Conservation (phyloP, 2,329 filamentous ascomycete species). For the Didymella glomerata region DNA sequence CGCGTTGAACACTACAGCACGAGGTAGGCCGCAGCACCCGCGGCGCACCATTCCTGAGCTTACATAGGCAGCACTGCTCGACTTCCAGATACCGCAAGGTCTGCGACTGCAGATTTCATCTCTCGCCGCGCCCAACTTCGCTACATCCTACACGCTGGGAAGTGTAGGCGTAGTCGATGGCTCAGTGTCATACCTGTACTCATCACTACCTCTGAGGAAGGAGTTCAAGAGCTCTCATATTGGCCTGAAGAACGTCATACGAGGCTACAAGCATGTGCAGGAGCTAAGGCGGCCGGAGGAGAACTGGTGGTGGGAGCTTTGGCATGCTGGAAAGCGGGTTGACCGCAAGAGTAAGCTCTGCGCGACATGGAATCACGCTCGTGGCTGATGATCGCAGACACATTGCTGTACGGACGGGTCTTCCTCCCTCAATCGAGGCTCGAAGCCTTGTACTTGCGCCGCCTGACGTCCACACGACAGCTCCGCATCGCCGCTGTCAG, state of each 20-base stretch:
- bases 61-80: conserved; percentile 72
- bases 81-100: conserved; percentile 86
- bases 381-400: conserved; percentile 54
- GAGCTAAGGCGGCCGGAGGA: conserved; percentile 66
- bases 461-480: conserved; percentile 79
- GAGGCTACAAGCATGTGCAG: conserved; percentile 81
- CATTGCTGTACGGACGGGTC: conserved; percentile 77
- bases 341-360: conserved; percentile 56
- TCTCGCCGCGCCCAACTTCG: conserved; percentile 90
- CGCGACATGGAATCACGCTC: not conserved
- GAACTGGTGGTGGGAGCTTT: conserved; percentile 62
- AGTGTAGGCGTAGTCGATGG: conserved; percentile 92
- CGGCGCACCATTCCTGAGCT: conserved; percentile 20
- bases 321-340: conserved; percentile 60
- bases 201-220: conserved; percentile 77
- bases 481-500: conserved; percentile 83
- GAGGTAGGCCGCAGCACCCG: conserved; percentile 63
- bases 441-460: conserved; percentile 83
- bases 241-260: conserved; percentile 78
- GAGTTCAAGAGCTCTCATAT: conserved; percentile 76
- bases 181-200: conserved; percentile 96
- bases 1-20: conserved; percentile 81
- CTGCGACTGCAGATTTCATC: conserved; percentile 88
- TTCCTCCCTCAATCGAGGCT: conserved; percentile 86
- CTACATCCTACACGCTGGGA: conserved; percentile 90